Evolutionary conservation across 73 alveolate genomes (phyloP).

Genomic region (Paramecium caudatum): DNA sequence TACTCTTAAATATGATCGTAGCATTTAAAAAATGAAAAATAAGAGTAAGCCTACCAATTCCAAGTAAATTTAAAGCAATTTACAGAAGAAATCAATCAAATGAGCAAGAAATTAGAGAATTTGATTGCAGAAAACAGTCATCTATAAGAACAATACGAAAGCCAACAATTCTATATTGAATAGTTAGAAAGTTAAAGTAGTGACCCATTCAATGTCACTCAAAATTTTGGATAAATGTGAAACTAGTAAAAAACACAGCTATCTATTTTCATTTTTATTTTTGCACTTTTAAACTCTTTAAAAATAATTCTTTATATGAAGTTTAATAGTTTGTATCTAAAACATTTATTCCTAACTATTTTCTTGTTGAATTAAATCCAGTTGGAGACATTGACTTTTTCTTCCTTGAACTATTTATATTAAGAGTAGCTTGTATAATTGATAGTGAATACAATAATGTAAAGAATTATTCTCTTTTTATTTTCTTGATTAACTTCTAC

Average conservation of each 20-base stretch:
- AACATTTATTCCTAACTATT: neutral
- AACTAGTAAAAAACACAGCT: neutral
- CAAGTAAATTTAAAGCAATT: neutral
- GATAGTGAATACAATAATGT: neutral
- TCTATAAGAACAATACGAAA: neutral
- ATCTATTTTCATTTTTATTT: constrained; percentile 45
- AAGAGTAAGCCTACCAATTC: neutral
- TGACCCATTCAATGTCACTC: constrained; percentile 17
- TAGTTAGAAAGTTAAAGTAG: constrained; percentile 1
- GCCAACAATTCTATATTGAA: neutral
- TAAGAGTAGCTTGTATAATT: constrained; percentile 3
- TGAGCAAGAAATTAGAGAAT: neutral
- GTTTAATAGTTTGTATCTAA: constrained; percentile 46
- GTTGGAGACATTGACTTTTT: constrained; percentile 50
- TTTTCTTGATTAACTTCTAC: constrained; percentile 3
- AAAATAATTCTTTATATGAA: constrained; percentile 66
- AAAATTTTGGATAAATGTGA: constrained; percentile 25
- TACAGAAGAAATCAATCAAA: neutral
- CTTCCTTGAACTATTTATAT: neutral
- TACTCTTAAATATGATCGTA: neutral
- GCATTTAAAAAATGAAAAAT: neutral
- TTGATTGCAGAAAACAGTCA: neutral
- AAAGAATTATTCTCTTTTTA: constrained; percentile 34
- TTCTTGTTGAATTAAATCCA: constrained; percentile 29
- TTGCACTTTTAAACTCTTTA: constrained; percentile 37